These are phyloP conservation scores for Metschnikowia aberdeeniae DNA, from an alignment of 805 yeast genomes.

Conservation along the genomic window DNA sequence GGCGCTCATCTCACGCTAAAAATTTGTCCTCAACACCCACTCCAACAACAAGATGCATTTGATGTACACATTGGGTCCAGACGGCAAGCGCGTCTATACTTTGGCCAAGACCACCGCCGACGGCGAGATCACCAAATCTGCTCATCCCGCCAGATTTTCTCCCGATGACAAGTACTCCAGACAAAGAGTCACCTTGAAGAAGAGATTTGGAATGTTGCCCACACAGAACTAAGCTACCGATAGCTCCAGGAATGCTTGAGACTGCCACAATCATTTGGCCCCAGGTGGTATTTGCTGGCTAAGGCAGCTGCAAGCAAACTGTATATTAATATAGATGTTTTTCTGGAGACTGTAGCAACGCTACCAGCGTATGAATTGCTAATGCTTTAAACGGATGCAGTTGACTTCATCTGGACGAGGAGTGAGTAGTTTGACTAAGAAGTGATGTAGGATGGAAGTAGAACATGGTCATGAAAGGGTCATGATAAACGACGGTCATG, in stretches of 20 bases:
- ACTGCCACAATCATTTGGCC: no score
- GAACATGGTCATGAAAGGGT: no score
- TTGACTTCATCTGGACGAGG: no score
- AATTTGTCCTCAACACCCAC: background rate
- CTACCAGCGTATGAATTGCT: no score
- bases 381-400: no score
- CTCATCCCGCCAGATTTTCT: conserved; percentile 99
- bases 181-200: conserved; percentile 97
- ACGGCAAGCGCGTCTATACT: conserved; percentile 95
- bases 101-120: conserved; percentile 71
- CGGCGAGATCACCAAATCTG: conserved; percentile 97
- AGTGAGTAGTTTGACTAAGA: no score
- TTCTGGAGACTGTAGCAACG: background rate
- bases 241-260: no score
- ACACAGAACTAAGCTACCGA: conserved; percentile 44
- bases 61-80: conserved; percentile 93
- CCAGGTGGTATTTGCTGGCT: no score
- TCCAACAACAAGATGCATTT: conserved; percentile 70
- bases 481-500: no score
- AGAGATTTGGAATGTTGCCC: conserved; percentile 85
- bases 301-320: background rate
- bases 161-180: conserved; percentile 99
- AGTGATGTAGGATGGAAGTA: no score
- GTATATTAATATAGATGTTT: conserved; percentile 1
- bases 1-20: conserved; percentile 13